Conservation (phyloP, 2,329 filamentous ascomycete species). For the Exophiala alcalophila region DNA sequence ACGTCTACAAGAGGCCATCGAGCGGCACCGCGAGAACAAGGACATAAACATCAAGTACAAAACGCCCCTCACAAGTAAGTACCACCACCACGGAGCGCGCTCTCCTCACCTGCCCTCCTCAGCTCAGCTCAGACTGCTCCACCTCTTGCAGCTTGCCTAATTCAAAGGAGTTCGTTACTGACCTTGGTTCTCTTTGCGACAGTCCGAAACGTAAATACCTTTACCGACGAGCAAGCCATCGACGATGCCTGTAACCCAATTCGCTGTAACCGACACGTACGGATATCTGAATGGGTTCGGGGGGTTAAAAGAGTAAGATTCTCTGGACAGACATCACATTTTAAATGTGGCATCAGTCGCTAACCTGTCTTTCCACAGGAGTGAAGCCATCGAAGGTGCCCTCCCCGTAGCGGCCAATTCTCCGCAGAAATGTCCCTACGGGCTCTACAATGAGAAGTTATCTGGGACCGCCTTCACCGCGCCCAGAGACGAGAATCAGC, state of each 20-base stretch:
- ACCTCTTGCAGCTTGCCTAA: not conserved
- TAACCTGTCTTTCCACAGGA: constrained; percentile 47
- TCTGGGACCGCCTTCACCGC: constrained; percentile 71
- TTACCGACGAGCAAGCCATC: constrained; percentile 32
- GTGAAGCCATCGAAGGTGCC: constrained; percentile 71
- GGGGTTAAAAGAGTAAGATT: constrained; percentile 68
- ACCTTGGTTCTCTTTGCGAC: constrained; percentile 2
- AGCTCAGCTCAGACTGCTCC: constrained; percentile 2
- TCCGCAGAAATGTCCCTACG: constrained; percentile 73
- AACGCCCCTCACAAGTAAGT: constrained; percentile 31
- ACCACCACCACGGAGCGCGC: no score
- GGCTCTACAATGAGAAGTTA: constrained; percentile 78
- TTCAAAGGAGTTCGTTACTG: not conserved
- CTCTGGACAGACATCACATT: no score
- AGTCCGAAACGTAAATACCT: constrained; percentile 32
- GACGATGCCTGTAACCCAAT: constrained; percentile 63
- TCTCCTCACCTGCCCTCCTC: constrained; percentile 5
- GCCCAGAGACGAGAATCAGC: constrained; percentile 65
- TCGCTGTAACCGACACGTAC: constrained; percentile 66
- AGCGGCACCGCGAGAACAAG: constrained; percentile 31
- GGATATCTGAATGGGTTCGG: constrained; percentile 76
- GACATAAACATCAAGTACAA: constrained; percentile 33
- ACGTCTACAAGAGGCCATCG: constrained; percentile 29
- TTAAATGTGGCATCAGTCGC: not conserved
- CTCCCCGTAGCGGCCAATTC: constrained; percentile 75